Evolutionary conservation across 2,329 filamentous ascomycete species (phyloP).

Genomic region (Fusarium annulatum): DNA sequence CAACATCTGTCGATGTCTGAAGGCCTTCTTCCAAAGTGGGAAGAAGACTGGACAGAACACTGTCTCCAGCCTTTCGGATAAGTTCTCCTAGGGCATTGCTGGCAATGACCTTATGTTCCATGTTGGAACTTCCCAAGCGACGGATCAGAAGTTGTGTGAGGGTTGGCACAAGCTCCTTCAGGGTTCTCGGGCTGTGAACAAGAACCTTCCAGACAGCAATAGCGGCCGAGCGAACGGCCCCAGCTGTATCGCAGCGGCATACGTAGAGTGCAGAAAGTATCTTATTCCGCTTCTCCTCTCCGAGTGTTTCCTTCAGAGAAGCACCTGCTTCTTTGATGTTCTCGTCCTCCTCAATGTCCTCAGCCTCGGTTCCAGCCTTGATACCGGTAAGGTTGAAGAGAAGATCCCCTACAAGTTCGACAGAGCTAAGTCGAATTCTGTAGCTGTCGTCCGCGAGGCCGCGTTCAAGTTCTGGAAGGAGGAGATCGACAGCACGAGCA

Average conservation of each 20-base stretch:
- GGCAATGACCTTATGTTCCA: conserved; percentile 99
- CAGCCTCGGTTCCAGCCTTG: conserved; percentile 78
- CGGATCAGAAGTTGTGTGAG: conserved; percentile 95
- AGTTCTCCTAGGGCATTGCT: conserved; percentile 96
- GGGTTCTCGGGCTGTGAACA: conserved; percentile 88
- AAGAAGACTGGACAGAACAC: conserved; percentile 86
- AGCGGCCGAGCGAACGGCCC: conserved; percentile 87
- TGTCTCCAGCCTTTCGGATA: conserved; percentile 95
- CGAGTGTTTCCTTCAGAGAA: conserved; percentile 93
- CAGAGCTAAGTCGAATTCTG: conserved; percentile 96
- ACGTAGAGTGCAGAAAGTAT: conserved; percentile 98
- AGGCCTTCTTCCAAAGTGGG: conserved; percentile 94
- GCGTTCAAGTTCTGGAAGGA: conserved; percentile 93
- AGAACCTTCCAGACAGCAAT: conserved; percentile 97
- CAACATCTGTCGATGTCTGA: conserved; percentile 86
- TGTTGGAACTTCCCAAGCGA: conserved; percentile 92
- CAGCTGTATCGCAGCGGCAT: conserved; percentile 95
- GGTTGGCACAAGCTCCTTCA: conserved; percentile 95
- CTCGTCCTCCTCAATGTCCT: conserved; percentile 84
- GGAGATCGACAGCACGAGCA: conserved; percentile 89
- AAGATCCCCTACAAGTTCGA: conserved; percentile 95
- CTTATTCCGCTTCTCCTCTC: conserved; percentile 96
- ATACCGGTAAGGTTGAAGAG: conserved; percentile 98
- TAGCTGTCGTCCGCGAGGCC: conserved; percentile 98
- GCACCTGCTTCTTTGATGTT: conserved; percentile 85